Evolutionary conservation across 2,329 filamentous ascomycete genomes (phyloP).

Genomic region (Monosporascus sp.): DNA sequence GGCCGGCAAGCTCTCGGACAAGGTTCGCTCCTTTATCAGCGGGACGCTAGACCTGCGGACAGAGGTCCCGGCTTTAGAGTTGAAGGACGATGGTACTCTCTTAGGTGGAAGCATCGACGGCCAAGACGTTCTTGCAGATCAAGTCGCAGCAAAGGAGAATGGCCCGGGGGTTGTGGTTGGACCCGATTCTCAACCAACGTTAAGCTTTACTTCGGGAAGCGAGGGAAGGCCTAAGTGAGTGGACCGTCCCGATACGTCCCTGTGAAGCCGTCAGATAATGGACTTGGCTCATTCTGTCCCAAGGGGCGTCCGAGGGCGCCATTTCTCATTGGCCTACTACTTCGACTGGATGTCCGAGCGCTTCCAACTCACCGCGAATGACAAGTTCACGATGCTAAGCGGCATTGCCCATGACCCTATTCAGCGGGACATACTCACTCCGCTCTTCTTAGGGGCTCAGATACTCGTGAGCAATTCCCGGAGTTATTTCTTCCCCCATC

Average conservation of each 20-base stretch:
- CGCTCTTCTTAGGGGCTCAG: conserved; percentile 74
- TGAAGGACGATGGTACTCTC: conserved; percentile 60
- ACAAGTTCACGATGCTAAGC: conserved; percentile 73
- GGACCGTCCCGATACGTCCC: neutral
- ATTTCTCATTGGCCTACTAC: conserved; percentile 79
- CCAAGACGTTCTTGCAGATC: conserved; percentile 57
- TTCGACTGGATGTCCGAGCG: conserved; percentile 86
- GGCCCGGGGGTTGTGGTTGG: conserved; percentile 63
- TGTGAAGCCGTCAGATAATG: neutral
- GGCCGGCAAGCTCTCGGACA: conserved; percentile 53
- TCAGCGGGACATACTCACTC: conserved; percentile 75
- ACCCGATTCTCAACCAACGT: conserved; percentile 74
- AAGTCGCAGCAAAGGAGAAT: conserved; percentile 41
- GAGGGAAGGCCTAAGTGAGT: conserved; percentile 53
- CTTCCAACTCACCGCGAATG: conserved; percentile 66
- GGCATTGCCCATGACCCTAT: conserved; percentile 73
- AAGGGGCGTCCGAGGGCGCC: conserved; percentile 78
- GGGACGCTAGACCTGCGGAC: conserved; percentile 66
- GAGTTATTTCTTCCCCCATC: no score
- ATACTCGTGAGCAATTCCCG: no score
- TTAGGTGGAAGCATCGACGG: conserved; percentile 64
- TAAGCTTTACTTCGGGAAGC: conserved; percentile 66
- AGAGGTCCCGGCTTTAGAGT: conserved; percentile 64
- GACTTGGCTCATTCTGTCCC: conserved; percentile 25
- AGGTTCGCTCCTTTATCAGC: conserved; percentile 41